Conservation (phyloP, 78 protist genomes). For the Mantamonas sphyraenae region DNA sequence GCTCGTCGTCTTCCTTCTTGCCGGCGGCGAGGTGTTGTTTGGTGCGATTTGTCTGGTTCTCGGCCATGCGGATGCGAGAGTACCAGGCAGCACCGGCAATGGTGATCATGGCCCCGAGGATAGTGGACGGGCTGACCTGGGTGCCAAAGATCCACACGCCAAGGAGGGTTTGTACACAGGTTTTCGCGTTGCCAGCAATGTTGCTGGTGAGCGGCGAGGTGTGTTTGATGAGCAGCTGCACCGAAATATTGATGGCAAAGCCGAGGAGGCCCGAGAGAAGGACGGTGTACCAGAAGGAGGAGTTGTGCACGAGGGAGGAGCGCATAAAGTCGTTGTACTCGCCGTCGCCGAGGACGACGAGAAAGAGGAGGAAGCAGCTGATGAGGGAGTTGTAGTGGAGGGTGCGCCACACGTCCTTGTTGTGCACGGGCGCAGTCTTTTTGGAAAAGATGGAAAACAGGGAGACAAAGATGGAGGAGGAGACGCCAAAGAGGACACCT, state of each 20-base stretch:
- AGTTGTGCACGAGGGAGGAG: not conserved
- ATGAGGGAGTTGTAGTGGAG: not conserved
- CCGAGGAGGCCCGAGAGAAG: not conserved
- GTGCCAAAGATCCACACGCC: not conserved
- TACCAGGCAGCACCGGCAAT: not conserved
- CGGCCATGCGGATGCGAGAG: no score
- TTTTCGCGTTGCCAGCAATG: not conserved
- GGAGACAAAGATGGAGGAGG: not conserved
- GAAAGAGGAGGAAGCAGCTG: not conserved
- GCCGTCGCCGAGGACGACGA: not conserved
- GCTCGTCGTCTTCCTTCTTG: no score
- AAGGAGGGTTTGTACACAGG: not conserved
- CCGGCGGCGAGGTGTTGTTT: no score
- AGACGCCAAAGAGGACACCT: not conserved
- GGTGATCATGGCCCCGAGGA: not conserved
- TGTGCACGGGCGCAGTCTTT: not conserved
- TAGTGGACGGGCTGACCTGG: not conserved
- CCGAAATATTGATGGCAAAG: not conserved
- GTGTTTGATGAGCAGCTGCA: not conserved
- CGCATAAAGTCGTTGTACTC: not conserved
- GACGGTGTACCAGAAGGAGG: not conserved
- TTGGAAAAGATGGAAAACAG: not conserved
- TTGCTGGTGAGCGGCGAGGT: not conserved
- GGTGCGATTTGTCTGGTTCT: no score
- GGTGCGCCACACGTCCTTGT: not conserved